A percentile compares a stretch with the other conserved stretches of the same genome.
Evolutionary conservation across 2,329 filamentous ascomycete genomes (phyloP).

Genomic region (Verticillium alfalfae): DNA sequence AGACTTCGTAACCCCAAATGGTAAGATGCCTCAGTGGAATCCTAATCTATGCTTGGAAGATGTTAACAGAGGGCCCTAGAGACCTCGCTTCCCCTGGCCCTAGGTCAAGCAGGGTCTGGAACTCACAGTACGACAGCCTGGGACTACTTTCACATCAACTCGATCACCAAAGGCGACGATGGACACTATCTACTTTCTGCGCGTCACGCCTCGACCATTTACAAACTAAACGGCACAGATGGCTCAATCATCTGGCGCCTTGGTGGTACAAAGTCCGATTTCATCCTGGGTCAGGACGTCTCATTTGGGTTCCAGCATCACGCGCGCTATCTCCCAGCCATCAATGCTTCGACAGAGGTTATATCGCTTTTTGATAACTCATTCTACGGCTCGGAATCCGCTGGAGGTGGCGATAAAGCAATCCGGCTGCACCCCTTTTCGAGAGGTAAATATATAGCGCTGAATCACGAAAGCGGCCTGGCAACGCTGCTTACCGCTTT

Average conservation of each 20-base stretch:
- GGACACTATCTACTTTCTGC: conserved; percentile 21
- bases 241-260: conserved; percentile 48
- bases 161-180: conserved; percentile 27
- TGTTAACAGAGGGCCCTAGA: background rate
- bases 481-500: conserved; percentile 7
- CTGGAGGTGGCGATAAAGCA: conserved; percentile 9
- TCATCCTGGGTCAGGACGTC: conserved; percentile 21
- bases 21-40: background rate
- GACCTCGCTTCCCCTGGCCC: background rate
- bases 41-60: no score
- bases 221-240: conserved; percentile 37
- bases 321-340: conserved; percentile 30
- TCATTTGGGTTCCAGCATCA: conserved; percentile 48
- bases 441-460: conserved; percentile 6
- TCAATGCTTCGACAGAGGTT: conserved; percentile 35
- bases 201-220: conserved; percentile 31
- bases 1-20: conserved; percentile 13
- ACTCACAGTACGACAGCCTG: conserved; percentile 27
- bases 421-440: conserved; percentile 4
- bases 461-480: conserved; percentile 6
- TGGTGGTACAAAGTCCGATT: conserved; percentile 40
- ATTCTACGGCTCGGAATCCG: conserved; percentile 23
- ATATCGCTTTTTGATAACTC: conserved; percentile 48
- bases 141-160: conserved; percentile 26
- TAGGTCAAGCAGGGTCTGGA: conserved; percentile 4